phyloP scores from a whole-genome alignment of 176 grass and related monocot species.

The Thalia dealbata region DNA sequence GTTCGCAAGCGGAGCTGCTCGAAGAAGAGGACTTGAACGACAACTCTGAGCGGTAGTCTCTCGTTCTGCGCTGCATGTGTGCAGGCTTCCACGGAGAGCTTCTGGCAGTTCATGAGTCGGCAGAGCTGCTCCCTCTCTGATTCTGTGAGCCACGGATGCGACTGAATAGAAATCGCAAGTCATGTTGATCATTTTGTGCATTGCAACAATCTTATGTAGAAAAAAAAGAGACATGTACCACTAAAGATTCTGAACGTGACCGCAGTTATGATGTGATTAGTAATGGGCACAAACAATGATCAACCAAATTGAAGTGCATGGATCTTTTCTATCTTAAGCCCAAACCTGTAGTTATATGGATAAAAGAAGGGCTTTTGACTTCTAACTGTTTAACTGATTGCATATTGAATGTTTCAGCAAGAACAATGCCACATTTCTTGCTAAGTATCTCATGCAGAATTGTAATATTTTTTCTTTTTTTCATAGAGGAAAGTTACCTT shows the following conservation, averaged over 20 bases:
- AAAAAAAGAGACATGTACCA: too few relatives aligned
- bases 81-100: constrained; percentile 17
- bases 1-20: constrained; percentile 14
- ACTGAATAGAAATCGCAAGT: not conserved
- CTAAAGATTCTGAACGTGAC: not conserved
- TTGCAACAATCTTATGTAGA: not conserved
- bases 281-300: too few relatives aligned
- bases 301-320: too few relatives aligned
- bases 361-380: too few relatives aligned
- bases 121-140: constrained; percentile 11
- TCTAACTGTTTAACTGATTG: too few relatives aligned
- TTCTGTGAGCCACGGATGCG: constrained; percentile 19
- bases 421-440: not conserved
- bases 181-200: not conserved
- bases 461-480: too few relatives aligned
- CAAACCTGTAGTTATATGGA: too few relatives aligned
- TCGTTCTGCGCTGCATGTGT: constrained; percentile 14
- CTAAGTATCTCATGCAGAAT: too few relatives aligned
- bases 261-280: too few relatives aligned
- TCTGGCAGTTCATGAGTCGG: constrained; percentile 18
- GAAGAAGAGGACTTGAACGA: constrained; percentile 15
- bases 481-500: not conserved
- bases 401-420: not conserved
- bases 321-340: too few relatives aligned
- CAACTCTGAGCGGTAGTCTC: constrained; percentile 5